Evolutionary conservation across 2,329 filamentous ascomycete species (phyloP), one percentile per base, ranked within the genome.

Genomic region (Dactylellina haptotyla): DNA sequence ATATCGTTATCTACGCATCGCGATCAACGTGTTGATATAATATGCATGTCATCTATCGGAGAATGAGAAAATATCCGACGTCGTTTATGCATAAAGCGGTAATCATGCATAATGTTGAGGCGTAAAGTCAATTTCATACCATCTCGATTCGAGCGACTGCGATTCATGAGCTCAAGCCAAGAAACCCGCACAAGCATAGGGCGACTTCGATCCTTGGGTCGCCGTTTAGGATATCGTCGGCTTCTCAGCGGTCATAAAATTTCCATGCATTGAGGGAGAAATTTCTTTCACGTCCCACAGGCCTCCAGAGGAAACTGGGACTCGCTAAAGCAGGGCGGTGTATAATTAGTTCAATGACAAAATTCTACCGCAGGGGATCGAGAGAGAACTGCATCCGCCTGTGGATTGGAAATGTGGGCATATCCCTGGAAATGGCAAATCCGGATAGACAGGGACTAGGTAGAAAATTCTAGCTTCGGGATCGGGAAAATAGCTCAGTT

Each of bases 201-300:
- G 58, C 66, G 43, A 46, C 37, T 18, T 34, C 53, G 61, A 65
- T 65, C 67, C 67, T 72, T 71, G 66, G 66, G 58, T 71, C 67
- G 67, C 53, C 61, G 67, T 65, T 18, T 51, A 72, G 67, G 67
- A 65, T 72, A 72, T 65, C 54, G 46, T 65, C 67, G 67, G 67
- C 67, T 54, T 56, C 25, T 37, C 41, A 51, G 8, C 58, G 57
- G 4, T 30, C 25, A 43, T 8, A 30, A 32, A 54, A 26, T 43
- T 9, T 50, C 30, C 20, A 23, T 14, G 30, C 45, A 43, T 41
- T 64, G 32, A 59, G n/a, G n/a, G 23, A 46, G 50, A 61, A 70
- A 54, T 48, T 56, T 45, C 20, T 28, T 59, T 37, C 26, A 61
- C 26, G 20, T 20, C 9, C 10, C 5, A 37, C 20, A 6, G 25